phyloP scores from a whole-genome alignment of 2,329 filamentous ascomycete genomes.

The Helminthosporium solani region DNA sequence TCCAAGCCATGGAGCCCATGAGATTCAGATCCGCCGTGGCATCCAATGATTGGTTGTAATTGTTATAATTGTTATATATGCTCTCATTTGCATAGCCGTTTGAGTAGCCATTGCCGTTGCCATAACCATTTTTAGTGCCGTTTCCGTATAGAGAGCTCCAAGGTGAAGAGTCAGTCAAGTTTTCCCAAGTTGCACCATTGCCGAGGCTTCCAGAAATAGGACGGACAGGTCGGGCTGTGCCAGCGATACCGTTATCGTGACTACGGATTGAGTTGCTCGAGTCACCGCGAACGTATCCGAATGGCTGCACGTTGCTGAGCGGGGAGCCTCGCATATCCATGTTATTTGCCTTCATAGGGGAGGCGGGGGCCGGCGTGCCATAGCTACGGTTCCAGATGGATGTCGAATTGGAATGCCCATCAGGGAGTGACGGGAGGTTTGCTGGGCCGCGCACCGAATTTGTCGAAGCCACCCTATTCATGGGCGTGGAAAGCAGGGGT shows the following conservation, averaged over 20 bases:
- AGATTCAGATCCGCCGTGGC: slow-evolving; percentile 22
- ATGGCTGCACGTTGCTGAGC: slow-evolving; percentile 30
- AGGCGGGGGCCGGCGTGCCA: slow-evolving; percentile 32
- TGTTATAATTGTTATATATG: background rate
- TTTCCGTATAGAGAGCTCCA: slow-evolving; percentile 29
- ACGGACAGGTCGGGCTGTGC: slow-evolving; percentile 15
- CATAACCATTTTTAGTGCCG: slow-evolving; percentile 6
- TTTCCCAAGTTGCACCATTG: slow-evolving; percentile 37
- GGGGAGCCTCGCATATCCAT: slow-evolving; percentile 33
- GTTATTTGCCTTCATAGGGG: slow-evolving; percentile 25
- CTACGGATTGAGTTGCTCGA: slow-evolving; percentile 47
- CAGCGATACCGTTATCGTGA: slow-evolving; percentile 21
- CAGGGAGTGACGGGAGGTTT: slow-evolving; percentile 39
- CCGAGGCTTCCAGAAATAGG: slow-evolving; percentile 33
- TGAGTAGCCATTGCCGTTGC: slow-evolving; percentile 3
- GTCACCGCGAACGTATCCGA: slow-evolving; percentile 46
- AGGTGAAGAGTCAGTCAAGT: slow-evolving; percentile 21
- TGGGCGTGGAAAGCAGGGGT: slow-evolving; percentile 30
- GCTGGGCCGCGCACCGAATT: slow-evolving; percentile 39
- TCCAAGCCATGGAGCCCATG: slow-evolving; percentile 12
- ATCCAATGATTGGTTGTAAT: background rate
- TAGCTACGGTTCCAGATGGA: slow-evolving; percentile 42
- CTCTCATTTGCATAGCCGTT: background rate
- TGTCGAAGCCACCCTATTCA: slow-evolving; percentile 36
- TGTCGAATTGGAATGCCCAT: slow-evolving; percentile 35